Conservation (phyloP, 1,139 yeast species). For the Taiozyma sp. region DNA sequence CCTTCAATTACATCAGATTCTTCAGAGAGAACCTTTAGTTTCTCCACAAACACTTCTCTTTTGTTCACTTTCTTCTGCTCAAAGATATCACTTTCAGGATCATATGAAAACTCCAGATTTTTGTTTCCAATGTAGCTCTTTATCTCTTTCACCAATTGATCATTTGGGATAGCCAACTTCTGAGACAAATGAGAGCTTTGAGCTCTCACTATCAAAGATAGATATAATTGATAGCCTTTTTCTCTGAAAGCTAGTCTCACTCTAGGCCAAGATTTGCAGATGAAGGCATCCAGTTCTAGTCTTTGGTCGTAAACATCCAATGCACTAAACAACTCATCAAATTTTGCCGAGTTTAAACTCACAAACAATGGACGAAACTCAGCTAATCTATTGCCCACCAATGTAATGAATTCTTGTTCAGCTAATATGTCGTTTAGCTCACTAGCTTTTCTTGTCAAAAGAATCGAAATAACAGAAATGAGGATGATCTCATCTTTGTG, state of each 20-base stretch:
- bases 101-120: slow-evolving; percentile 14
- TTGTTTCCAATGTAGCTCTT: slow-evolving; percentile 10
- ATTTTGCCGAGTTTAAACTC: slow-evolving; percentile 16
- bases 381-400: slow-evolving; percentile 15
- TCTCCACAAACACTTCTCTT: slow-evolving; percentile 9
- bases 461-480: slow-evolving; percentile 17
- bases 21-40: slow-evolving; percentile 16
- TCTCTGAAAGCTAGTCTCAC: slow-evolving; percentile 19
- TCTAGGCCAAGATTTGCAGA: slow-evolving; percentile 17
- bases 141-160: slow-evolving; percentile 13
- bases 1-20: slow-evolving; percentile 15
- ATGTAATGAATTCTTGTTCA: slow-evolving; percentile 10
- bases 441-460: slow-evolving; percentile 14
- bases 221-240: slow-evolving; percentile 20
- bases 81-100: slow-evolving; percentile 11
- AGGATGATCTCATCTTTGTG: slow-evolving; percentile 20
- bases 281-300: slow-evolving; percentile 9
- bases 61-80: slow-evolving; percentile 11
- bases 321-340: slow-evolving; percentile 11
- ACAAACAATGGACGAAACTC: slow-evolving; percentile 14
- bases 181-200: slow-evolving; percentile 17
- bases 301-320: slow-evolving; percentile 9
- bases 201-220: slow-evolving; percentile 19
- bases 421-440: slow-evolving; percentile 14
- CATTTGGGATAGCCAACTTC: slow-evolving; percentile 16